Base-by-base conservation (phyloP, 306 rosid species). In the Ceratonia siliqua region DNA sequence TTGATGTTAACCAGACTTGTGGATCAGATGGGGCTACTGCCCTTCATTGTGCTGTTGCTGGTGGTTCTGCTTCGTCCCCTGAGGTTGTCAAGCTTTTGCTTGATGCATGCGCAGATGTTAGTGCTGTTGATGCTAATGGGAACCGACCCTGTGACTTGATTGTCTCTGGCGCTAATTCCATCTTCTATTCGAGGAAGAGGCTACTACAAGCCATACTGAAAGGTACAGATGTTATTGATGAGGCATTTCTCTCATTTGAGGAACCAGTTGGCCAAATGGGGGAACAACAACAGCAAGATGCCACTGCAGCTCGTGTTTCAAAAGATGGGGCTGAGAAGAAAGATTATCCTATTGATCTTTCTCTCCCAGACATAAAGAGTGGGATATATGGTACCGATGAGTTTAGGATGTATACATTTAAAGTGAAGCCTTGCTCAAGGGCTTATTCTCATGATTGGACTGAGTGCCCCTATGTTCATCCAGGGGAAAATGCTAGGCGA, bases 371-470 rank as follows among this genome's bases (percentile, higher is more conserved):
- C 81, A 93, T 93, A 79, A 93, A 89, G 75, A 87, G 84, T 43
- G 98, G 88, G 30, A 82, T 93, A 17, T 93, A 89, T 63, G 71
- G 98, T 70, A 86, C 98, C 1, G 95, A 93, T 84, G 98, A 93
- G 73, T 93, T 93, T 70, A 83, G 98, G 75, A 93, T 93, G 98
- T 93, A 76, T 61, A 82, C 85, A 52, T 90, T 90, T 83, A 93
- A 93, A 76, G 90, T 93, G 73, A 90, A 82, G 81, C 97, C 98
- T 22, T 93, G 98, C 74, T 90, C 98, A 46, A 91, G 98, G 81
- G 97, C 98, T 63, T 93, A 93, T 72, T 87, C 98, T 22, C 98
- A 93, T 25, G 98, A 93, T 69, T 93, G 98, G 97, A 93, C 97
- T 2, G 97, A 90, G 88, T 93, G 98, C 41, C 98, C 98, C 1